These are phyloP conservation scores for Dactylellina sp. DNA, from an alignment of 2,329 filamentous ascomycete species.

Conservation along the genomic window DNA sequence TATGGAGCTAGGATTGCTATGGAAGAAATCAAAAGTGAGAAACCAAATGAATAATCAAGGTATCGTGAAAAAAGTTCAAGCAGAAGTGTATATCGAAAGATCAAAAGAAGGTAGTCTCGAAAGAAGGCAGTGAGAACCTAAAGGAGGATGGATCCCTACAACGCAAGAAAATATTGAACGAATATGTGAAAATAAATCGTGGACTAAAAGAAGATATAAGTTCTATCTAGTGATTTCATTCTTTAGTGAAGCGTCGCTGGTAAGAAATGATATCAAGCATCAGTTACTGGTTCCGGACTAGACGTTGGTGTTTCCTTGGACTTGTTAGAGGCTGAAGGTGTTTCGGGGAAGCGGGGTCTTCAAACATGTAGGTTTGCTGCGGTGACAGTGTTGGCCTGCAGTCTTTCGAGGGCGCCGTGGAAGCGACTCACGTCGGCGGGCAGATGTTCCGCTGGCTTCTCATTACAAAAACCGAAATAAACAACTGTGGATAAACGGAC, in stretches of 20 bases:
- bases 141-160: neutral
- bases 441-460: slow-evolving; percentile 37
- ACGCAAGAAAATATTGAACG: neutral
- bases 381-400: slow-evolving; percentile 23
- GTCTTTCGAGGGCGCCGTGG: slow-evolving; percentile 36
- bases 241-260: slow-evolving; percentile 5
- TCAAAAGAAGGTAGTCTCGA: neutral
- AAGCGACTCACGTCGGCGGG: slow-evolving; percentile 27
- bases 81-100: too few species aligned
- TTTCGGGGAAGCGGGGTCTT: slow-evolving; percentile 1
- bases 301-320: neutral
- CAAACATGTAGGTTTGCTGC: slow-evolving; percentile 38
- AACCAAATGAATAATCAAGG: too few species aligned
- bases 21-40: too few species aligned
- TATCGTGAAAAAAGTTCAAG: slow-evolving; percentile 15
- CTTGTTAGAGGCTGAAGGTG: neutral
- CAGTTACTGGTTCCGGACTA: too few species aligned
- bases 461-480: slow-evolving; percentile 40
- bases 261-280: slow-evolving; percentile 1
- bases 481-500: slow-evolving; percentile 24
- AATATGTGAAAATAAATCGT: slow-evolving; percentile 2
- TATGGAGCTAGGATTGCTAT: too few species aligned
- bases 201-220: slow-evolving; percentile 5
- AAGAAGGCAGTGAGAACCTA: neutral
- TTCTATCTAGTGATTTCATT: slow-evolving; percentile 15